Percentiles rank a stretch among this genome's conserved stretches.
Evolutionary conservation across 495 filamentous ascomycete species (phyloP).

Genomic region (Cudoniella acicularis): DNA sequence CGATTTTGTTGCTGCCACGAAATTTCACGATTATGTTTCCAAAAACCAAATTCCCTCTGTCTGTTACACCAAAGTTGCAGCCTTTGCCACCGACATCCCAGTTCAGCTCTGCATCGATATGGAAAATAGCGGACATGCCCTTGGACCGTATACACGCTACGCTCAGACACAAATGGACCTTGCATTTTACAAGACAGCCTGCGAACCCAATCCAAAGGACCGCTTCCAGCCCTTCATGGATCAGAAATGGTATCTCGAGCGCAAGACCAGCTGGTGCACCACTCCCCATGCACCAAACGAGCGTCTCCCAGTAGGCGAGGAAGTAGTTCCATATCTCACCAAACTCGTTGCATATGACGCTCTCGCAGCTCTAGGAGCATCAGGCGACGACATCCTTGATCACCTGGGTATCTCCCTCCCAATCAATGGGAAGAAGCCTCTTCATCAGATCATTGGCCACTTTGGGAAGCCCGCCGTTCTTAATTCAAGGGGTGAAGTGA

Average conservation of each 20-base stretch:
- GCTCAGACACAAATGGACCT: constrained; percentile 20
- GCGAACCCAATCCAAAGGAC: not conserved
- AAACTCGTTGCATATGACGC: constrained; percentile 23
- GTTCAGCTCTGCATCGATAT: constrained; percentile 10
- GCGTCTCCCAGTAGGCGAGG: constrained; percentile 10
- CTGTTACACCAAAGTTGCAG: constrained; percentile 21
- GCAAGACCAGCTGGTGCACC: constrained; percentile 14
- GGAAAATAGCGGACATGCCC: constrained; percentile 9
- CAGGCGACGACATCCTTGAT: constrained; percentile 17
- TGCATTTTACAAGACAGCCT: constrained; percentile 16
- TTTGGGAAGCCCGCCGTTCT: too few species aligned
- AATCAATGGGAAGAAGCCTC: too few species aligned
- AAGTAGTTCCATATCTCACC: constrained; percentile 15
- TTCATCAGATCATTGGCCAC: too few species aligned
- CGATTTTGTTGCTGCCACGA: constrained; percentile 3
- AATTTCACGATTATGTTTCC: constrained; percentile 14
- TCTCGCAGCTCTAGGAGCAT: constrained; percentile 20
- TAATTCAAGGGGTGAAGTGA: too few species aligned
- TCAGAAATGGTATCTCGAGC: constrained; percentile 20
- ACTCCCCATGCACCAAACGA: constrained; percentile 12
- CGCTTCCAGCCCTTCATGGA: constrained; percentile 18
- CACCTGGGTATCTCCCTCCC: constrained; percentile 1
- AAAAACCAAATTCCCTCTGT: constrained; percentile 15
- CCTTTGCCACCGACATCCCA: constrained; percentile 12
- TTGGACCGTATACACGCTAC: constrained; percentile 18